Evolutionary conservation across 179 eudicot genomes (phyloP), one percentile per base, ranked within the genome.

Genomic region (Spergularia azorica): DNA sequence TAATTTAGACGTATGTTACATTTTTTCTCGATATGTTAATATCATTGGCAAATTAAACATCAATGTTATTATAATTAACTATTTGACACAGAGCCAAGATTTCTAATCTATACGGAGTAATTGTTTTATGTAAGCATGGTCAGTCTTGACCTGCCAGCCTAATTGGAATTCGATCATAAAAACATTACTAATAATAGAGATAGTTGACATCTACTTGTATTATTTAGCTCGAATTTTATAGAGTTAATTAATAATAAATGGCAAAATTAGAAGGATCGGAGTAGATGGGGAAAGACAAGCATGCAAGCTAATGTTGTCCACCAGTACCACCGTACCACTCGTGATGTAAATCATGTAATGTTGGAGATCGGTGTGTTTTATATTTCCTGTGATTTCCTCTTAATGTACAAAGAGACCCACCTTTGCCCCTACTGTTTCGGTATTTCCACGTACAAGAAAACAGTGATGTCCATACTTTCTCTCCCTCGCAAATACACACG

Each of bases 371-470:
- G 72, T 57, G 61, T 48, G 32, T 50, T 41, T 32, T n/a, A 16
- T 41, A 26, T 66, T 72, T 61, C 20, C 15, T 57, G 68, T 67
- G 60, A 67, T 26, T n/a, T 68, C 51, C 14, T 5, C 36, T 41
- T 9, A 0, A n/a, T 58, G 77, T 67, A 73, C 81, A 77, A 17
- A 63, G 56, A 77, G 84, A 77, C 84, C 84, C 84, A 81, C 73
- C 84, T 18, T 54, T 77, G 84, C 65, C 70, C 32, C 32, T 26
- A 26, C 32, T 26, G 32, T 26, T 26, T 26, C 41, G 10, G 65
- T 55, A 26, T 11, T 51, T 51, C 43, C 67, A 72, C 59, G 66
- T 54, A 62, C 74, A 60, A 46, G 15, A 74, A 59, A 77, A 77
- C 81, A 77, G 0, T 59, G 32, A 26, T 26, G 32, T 26, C 32